Conservation (phyloP, 306 rosid species). For the Cucurbita ficifolia region DNA sequence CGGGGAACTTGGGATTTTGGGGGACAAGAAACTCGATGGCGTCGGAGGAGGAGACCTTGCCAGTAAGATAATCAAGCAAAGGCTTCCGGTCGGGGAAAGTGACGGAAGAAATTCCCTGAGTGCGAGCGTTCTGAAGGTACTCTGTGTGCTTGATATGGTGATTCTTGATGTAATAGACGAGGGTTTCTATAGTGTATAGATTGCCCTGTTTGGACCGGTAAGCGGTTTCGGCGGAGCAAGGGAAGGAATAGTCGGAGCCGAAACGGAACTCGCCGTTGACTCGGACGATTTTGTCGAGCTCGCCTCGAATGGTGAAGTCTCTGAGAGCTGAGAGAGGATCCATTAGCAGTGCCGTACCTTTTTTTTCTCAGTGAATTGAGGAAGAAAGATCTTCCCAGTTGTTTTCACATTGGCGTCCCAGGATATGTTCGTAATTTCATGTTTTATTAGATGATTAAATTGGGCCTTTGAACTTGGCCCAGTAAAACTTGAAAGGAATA, state of each 20-base stretch:
- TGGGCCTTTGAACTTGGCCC: neutral
- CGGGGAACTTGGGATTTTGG: conserved; percentile 28
- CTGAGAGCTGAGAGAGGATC: conserved; percentile 92
- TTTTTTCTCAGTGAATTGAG: neutral
- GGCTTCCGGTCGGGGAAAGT: conserved; percentile 90
- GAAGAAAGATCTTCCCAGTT: neutral
- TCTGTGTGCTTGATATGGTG: conserved; percentile 79
- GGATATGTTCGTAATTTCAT: neutral
- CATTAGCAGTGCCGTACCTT: conserved; percentile 12
- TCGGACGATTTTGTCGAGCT: conserved; percentile 54
- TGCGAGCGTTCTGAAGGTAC: conserved; percentile 68
- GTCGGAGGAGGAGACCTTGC: conserved; percentile 55
- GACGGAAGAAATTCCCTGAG: conserved; percentile 58
- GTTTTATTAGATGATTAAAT: neutral
- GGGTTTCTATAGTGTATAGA: conserved; percentile 91
- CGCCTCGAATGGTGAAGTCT: conserved; percentile 79
- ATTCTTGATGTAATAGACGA: conserved; percentile 59
- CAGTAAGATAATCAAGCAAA: conserved; percentile 67
- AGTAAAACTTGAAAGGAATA: too few species aligned
- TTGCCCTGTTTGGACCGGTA: conserved; percentile 85
- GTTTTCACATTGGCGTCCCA: neutral
- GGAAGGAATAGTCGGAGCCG: conserved; percentile 64
- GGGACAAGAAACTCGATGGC: conserved; percentile 68
- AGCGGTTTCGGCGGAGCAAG: conserved; percentile 56
- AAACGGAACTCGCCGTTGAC: conserved; percentile 62